A percentile compares a stretch with the other conserved stretches of the same genome.
These are phyloP conservation scores for Pisolithus albus DNA, from an alignment of 768 basidiomycete genomes.

Conservation along the genomic window DNA sequence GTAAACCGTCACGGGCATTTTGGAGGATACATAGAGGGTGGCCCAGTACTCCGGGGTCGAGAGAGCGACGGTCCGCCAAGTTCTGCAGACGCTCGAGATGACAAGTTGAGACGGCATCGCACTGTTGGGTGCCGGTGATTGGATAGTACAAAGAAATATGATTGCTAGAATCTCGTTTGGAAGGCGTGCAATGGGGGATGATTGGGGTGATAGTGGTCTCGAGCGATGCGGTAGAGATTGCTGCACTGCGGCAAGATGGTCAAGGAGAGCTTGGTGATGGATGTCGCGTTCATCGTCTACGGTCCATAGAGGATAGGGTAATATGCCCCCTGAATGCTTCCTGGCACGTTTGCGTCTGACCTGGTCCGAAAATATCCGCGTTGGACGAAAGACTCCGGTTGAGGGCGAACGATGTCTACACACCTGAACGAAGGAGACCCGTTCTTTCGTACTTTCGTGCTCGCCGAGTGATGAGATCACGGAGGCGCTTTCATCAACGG, in stretches of 20 bases:
- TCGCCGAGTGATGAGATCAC: not conserved
- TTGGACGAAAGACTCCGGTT: not conserved
- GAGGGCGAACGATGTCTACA: not conserved
- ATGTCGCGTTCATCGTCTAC: not conserved
- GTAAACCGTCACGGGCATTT: slow-evolving; percentile 2
- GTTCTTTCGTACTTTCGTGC: not conserved
- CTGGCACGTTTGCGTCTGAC: not conserved
- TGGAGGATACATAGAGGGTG: not conserved
- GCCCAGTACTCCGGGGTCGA: slow-evolving; percentile 1
- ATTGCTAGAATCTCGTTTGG: slow-evolving; percentile 1
- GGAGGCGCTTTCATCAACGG: not conserved
- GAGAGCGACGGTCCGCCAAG: not conserved
- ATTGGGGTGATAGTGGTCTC: not conserved
- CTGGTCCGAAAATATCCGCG: not conserved
- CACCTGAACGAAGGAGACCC: not conserved
- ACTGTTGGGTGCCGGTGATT: not conserved
- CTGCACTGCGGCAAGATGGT: slow-evolving; percentile 1
- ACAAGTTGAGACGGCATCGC: not conserved
- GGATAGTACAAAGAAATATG: not conserved
- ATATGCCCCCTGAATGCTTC: not conserved
- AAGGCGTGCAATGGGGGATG: slow-evolving; percentile 2
- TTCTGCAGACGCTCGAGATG: slow-evolving; percentile 1
- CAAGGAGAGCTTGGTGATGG: not conserved
- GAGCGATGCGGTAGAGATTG: not conserved
- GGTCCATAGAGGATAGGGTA: slow-evolving; percentile 1